Conservation (phyloP, 768 basidiomycete species). For the Boletus bicolor region DNA sequence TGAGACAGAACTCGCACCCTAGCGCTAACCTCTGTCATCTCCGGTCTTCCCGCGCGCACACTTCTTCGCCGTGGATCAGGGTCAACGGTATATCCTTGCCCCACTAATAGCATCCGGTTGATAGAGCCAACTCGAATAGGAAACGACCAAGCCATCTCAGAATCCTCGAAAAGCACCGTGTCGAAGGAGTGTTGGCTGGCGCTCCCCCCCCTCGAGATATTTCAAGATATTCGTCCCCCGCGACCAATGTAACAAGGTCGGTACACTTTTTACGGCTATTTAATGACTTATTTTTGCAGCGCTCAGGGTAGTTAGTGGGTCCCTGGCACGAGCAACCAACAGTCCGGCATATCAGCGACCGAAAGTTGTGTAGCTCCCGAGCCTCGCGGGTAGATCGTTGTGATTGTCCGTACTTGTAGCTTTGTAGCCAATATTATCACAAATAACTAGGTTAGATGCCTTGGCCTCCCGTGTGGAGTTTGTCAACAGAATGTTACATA, state of each 20-base stretch:
- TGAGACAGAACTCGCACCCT: conserved; percentile 7
- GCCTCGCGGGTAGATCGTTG: conserved; percentile 15
- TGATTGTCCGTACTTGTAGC: not conserved
- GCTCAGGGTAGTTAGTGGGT: not conserved
- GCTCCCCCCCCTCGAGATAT: conserved; percentile 23
- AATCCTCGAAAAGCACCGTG: conserved; percentile 32
- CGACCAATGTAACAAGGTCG: not conserved
- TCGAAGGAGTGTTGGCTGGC: conserved; percentile 22
- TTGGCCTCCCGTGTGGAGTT: not conserved
- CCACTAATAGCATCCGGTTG: conserved; percentile 5
- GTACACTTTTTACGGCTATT: conserved; percentile 6
- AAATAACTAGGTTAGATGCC: not conserved
- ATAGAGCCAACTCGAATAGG: conserved; percentile 11
- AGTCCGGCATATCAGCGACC: not conserved
- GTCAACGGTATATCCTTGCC: conserved; percentile 21
- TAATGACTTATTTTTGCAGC: conserved; percentile 25
- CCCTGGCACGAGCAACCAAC: not conserved
- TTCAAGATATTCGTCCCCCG: conserved; percentile 23
- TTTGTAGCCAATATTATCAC: not conserved
- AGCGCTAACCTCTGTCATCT: conserved; percentile 10
- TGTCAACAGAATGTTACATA: not conserved
- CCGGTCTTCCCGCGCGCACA: conserved; percentile 26
- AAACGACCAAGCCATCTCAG: conserved; percentile 8
- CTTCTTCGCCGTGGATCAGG: conserved; percentile 32
- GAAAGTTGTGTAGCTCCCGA: not conserved